Base-by-base conservation (phyloP, 2,329 filamentous ascomycete species). In the Exserohilum rostratum region DNA sequence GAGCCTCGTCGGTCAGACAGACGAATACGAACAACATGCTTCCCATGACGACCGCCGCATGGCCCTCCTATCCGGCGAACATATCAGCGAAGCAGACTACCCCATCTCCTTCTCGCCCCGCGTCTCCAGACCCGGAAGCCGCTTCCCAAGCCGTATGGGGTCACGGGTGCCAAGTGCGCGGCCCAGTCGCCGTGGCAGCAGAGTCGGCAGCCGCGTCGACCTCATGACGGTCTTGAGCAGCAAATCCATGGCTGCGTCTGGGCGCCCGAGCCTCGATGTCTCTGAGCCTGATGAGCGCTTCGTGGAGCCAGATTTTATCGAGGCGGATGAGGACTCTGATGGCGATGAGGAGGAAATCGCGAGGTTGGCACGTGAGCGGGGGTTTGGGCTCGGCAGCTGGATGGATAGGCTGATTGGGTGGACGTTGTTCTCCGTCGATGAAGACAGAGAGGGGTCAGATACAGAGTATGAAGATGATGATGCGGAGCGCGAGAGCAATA, bases 351-450 rank as follows among this genome's bases (percentile, higher is more conserved):
- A 78, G 20, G 83, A 85, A 62, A 70, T 86, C 15, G 79, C 80
- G 37, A 73, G 78, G 2, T 69, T 86, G 29, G 82, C 82, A 11
- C 73, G 77, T 20, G 78, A 81, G 59, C 74, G 77, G n/a, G 80
- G 80, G 1, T 84, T 83, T 55, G 82, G 84, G 0, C 69, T 87
- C 4, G 84, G 84, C 0, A 73, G 78, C 9, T 82, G 83, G 78
- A 77, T 87, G 62, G 85, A 87, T 60, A 74, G 79, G 20, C 64
- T 87, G 31, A 82, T 87, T 53, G 83, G 83, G 29, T 85, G 83
- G 79, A 80, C 79, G 10, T 59, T 85, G 35, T 86, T 86, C 60
- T 78, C 78, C 2, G 79, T 82, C 1, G 81, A 83, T 9, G 80
- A 82, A 45, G 80, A 83, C 30, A 72, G 67, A n/a, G 72, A 69